Evolutionary conservation across 2,329 filamentous ascomycete species (phyloP), one percentile per base, ranked within the genome.

Genomic region (Xylariales sp.): DNA sequence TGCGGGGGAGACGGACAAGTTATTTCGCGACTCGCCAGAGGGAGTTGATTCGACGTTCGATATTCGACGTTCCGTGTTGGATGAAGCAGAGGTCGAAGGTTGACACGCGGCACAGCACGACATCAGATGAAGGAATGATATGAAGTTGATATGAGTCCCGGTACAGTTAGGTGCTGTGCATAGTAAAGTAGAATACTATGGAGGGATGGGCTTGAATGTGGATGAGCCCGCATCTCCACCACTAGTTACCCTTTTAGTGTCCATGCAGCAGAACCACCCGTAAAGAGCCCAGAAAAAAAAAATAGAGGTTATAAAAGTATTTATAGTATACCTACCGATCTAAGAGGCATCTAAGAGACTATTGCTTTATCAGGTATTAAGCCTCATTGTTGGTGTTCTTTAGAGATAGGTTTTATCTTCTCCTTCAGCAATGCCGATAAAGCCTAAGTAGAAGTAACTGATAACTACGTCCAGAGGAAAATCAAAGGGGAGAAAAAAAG

Each of bases 191-290:
- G 54, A 56, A 56, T 39, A 45, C 45, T 30, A 39, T 41, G 23
- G 54, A 41, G 45, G 54, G 54, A 41, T 56, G 23, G 53, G 53
- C 54, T 56, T 56, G 54, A 43, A 46, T 54, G 53, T 39, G 56
- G 65, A 65, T 59, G 54, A 67, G 58, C 56, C 62, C 64, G 58
- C 61, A 65, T 71, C 68, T 64, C 71, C 65, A 71, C 69, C 43
- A 32, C 12, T 36, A 66, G 48, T 68, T 68, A 68, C 74, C 67
- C 46, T 57, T 65, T 70, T 65, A 43, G 69, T 64, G 43, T 46
- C 52, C 63, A 32, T 71, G 67, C 67, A 69, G 60, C 43, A 62
- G 39, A 49, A 48, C 46, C 63, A 41, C 34, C 14, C 49, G 48
- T 6, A 28, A 64, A 62, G 12, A 39, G 12, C 36, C 23, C 23